phyloP scores from a whole-genome alignment of 139 green algal species.

The Chlorella sp. region DNA sequence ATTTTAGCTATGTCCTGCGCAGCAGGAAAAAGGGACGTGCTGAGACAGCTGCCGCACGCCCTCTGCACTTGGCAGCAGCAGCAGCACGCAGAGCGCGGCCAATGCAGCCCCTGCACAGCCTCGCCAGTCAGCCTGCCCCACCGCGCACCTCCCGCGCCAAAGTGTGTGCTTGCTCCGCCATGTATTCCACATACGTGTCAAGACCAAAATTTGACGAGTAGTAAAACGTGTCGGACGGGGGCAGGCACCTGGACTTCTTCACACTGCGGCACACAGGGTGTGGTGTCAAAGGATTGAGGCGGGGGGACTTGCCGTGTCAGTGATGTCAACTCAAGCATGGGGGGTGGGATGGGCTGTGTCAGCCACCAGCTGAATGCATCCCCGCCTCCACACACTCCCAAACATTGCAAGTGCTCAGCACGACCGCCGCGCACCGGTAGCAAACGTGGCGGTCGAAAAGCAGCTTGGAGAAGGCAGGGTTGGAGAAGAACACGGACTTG shows the following conservation, averaged over 20 bases:
- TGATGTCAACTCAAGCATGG: no score
- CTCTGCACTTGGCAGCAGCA: neutral
- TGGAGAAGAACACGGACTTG: neutral
- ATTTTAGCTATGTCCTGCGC: neutral
- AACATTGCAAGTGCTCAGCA: neutral
- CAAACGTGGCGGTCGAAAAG: neutral
- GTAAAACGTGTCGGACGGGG: neutral
- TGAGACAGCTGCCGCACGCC: neutral
- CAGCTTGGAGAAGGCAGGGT: neutral
- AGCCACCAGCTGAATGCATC: neutral
- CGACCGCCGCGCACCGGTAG: neutral
- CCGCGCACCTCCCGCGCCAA: neutral
- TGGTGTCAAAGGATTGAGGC: neutral
- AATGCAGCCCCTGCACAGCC: neutral
- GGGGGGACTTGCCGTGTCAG: no score
- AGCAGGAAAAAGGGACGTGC: no score
- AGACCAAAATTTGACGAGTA: neutral
- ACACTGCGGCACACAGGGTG: neutral
- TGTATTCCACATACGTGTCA: neutral
- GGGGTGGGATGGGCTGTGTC: neutral
- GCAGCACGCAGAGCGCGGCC: neutral
- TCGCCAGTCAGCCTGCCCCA: no score
- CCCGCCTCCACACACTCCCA: neutral
- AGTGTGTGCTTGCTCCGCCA: neutral
- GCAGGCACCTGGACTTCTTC: neutral